phyloP scores from a whole-genome alignment of 108 stramenopile species.

The Cyclotella distinguenda region DNA sequence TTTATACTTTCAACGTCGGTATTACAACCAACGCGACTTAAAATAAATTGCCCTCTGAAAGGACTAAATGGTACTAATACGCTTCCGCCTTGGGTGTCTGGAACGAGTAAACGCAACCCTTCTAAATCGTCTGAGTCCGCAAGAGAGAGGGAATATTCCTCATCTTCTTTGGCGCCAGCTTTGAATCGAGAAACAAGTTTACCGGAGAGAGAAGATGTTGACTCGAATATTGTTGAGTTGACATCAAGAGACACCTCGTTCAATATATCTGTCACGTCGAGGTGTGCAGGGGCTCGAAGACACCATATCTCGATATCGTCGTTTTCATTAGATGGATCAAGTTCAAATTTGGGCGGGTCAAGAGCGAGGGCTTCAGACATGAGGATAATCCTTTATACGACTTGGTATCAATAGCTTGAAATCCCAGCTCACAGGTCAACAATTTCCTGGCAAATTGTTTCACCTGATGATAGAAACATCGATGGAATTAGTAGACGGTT shows the following conservation, averaged over 20 bases:
- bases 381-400: no score
- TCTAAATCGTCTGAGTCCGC: slow-evolving; percentile 49
- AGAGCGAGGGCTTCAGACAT: slow-evolving; percentile 4
- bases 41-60: slow-evolving; percentile 28
- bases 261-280: slow-evolving; percentile 50
- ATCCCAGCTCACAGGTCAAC: no score
- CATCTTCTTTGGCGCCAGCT: slow-evolving; percentile 17
- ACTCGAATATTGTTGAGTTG: not conserved
- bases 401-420: no score
- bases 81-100: slow-evolving; percentile 4
- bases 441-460: no score
- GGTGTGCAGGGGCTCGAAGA: slow-evolving; percentile 56
- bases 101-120: slow-evolving; percentile 57
- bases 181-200: slow-evolving; percentile 14
- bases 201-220: not conserved
- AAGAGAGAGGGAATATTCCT: slow-evolving; percentile 41
- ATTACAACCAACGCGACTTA: slow-evolving; percentile 15
- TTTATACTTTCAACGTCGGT: slow-evolving; percentile 27
- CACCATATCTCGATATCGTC: slow-evolving; percentile 66
- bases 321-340: slow-evolving; percentile 11
- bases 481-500: no score
- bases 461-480: no score
- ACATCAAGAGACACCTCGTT: slow-evolving; percentile 45
- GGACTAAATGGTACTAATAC: slow-evolving; percentile 15
- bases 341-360: slow-evolving; percentile 16